Evolutionary conservation across 495 filamentous ascomycete genomes (phyloP).

Genomic region (Letharia lupina): DNA sequence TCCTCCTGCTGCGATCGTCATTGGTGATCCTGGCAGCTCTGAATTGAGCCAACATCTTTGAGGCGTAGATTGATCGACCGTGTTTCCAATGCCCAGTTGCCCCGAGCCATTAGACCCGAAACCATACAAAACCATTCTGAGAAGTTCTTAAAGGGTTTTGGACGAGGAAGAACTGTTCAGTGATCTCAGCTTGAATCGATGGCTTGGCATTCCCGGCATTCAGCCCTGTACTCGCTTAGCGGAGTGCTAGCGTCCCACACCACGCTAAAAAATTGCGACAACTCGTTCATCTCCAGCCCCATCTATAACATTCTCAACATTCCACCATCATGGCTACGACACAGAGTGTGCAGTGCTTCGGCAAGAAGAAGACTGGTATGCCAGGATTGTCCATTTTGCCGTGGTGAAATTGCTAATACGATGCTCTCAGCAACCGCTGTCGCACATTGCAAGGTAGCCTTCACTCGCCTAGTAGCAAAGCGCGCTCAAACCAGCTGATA

Average conservation of each 20-base stretch:
- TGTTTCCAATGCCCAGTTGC: conserved; percentile 74
- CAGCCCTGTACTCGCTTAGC: conserved; percentile 21
- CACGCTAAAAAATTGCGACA: conserved; percentile 19
- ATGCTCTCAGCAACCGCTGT: conserved; percentile 61
- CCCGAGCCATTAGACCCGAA: conserved; percentile 87
- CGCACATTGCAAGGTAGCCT: conserved; percentile 83
- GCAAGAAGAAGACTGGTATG: conserved; percentile 81
- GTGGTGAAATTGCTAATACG: conserved; percentile 12
- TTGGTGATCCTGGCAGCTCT: conserved; percentile 19
- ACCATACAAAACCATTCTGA: conserved; percentile 52
- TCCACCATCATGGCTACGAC: conserved; percentile 59
- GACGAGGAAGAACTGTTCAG: neutral
- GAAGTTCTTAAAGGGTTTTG: neutral
- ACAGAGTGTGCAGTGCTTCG: conserved; percentile 90
- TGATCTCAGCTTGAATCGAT: neutral
- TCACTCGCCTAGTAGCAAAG: neutral
- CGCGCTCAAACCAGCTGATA: conserved; percentile 6
- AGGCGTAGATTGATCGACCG: conserved; percentile 62
- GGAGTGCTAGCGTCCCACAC: conserved; percentile 23
- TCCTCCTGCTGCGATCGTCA: conserved; percentile 58
- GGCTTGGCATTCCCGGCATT: conserved; percentile 7
- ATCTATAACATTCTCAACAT: neutral
- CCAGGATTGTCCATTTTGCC: conserved; percentile 5
- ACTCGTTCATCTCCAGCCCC: neutral
- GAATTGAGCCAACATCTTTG: conserved; percentile 38